Percentiles rank a stretch among this genome's conserved stretches.
Evolutionary conservation across 2,329 filamentous ascomycete genomes (phyloP).

Genomic region (Fusarium musae): DNA sequence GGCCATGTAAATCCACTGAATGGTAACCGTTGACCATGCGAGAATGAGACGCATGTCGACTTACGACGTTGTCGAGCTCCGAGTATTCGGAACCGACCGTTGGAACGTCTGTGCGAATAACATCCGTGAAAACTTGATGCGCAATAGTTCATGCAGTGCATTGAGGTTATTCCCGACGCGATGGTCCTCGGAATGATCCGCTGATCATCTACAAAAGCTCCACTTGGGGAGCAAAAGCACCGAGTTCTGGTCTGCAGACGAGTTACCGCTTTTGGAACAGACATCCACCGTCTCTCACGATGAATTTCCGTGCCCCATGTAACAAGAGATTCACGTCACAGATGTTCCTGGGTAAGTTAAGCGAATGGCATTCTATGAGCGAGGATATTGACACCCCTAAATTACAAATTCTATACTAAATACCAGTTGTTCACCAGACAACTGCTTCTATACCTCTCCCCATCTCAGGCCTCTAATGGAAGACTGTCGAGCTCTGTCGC

Average conservation of each 20-base stretch:
- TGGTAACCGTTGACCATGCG: rapidly evolving
- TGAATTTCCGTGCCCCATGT: neutral
- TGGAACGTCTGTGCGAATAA: neutral
- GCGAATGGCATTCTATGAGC: neutral
- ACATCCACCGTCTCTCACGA: neutral
- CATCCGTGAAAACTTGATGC: rapidly evolving
- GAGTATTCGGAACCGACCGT: rapidly evolving
- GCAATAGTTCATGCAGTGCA: neutral
- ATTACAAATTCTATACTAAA: neutral
- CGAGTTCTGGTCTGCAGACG: neutral
- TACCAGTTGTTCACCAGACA: neutral
- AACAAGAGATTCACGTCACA: rapidly evolving
- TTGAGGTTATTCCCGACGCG: neutral
- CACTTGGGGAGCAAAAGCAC: neutral
- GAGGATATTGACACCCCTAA: neutral
- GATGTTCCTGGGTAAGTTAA: neutral
- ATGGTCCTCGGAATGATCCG: neutral
- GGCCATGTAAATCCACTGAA: neutral
- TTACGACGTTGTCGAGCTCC: rapidly evolving
- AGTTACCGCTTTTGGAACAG: neutral
- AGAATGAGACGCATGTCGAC: rapidly evolving
- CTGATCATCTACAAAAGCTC: neutral
- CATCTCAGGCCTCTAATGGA: rapidly evolving
- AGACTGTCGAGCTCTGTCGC: neutral
- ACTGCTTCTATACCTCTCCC: rapidly evolving